Conservation (phyloP, 768 basidiomycete genomes). For the Boletus rubescentipes region DNA sequence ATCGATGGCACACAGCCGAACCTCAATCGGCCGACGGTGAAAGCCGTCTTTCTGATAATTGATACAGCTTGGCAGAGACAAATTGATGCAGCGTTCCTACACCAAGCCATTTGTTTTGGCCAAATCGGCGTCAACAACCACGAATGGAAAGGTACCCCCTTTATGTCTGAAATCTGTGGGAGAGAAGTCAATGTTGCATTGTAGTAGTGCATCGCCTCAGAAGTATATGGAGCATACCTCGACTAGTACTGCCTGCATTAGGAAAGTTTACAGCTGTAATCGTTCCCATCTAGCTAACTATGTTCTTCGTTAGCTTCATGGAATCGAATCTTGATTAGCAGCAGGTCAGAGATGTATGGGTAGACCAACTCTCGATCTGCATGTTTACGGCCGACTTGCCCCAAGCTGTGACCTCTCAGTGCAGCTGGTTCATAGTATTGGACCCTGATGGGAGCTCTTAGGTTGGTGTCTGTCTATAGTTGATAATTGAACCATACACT, state of each 20-base stretch:
- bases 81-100: not conserved
- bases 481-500: not conserved
- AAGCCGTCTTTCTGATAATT: not conserved
- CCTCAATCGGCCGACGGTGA: not conserved
- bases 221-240: not conserved
- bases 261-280: not conserved
- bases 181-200: no score
- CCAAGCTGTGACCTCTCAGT: not conserved
- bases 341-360: not conserved
- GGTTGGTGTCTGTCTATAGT: not conserved
- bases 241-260: not conserved
- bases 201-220: not conserved
- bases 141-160: not conserved
- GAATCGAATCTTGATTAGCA: not conserved
- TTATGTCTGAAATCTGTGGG: not conserved
- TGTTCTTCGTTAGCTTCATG: not conserved
- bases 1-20: not conserved
- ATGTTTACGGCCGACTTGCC: not conserved
- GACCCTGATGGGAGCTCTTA: not conserved
- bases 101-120: not conserved
- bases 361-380: not conserved
- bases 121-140: no score
- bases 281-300: not conserved
- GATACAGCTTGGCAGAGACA: conserved; percentile 1
- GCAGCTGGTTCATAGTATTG: no score